Conservation (phyloP, 306 rosid species). For the Prunus mira region DNA sequence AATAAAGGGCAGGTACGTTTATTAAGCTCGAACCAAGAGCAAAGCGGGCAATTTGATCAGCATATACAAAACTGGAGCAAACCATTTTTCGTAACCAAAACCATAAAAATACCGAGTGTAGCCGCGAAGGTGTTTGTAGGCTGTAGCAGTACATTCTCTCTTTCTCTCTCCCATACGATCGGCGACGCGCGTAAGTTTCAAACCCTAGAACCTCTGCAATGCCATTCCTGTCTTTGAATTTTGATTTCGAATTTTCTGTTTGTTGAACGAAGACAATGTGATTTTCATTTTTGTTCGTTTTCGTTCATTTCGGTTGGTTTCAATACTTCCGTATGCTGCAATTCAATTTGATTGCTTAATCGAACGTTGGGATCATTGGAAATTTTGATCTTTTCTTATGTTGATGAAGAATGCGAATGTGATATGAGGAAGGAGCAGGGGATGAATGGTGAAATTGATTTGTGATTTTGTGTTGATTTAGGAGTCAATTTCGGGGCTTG, state of each 20-base stretch:
- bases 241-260: not conserved
- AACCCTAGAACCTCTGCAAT: not conserved
- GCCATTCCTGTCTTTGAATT: not conserved
- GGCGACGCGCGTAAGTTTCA: slow-evolving; percentile 6
- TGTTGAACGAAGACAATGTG: not conserved
- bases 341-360: not conserved
- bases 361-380: not conserved
- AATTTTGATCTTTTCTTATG: not conserved
- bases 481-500: slow-evolving; percentile 3
- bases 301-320: not conserved
- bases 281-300: not conserved
- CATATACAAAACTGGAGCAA: not conserved
- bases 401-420: not conserved
- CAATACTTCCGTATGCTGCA: not conserved
- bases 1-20: not conserved
- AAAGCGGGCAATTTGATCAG: slow-evolving; percentile 33
- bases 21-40: not conserved
- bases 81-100: not conserved
- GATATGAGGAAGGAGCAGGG: not conserved
- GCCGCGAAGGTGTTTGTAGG: not conserved
- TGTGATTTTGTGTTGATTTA: slow-evolving; percentile 3
- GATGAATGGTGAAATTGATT: not conserved
- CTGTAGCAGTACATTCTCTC: slow-evolving; percentile 7
- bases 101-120: not conserved
- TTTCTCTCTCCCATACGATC: slow-evolving; percentile 25